Evolutionary conservation across 2,329 filamentous ascomycete genomes (phyloP).

Genomic region (Metarhizium humberi): DNA sequence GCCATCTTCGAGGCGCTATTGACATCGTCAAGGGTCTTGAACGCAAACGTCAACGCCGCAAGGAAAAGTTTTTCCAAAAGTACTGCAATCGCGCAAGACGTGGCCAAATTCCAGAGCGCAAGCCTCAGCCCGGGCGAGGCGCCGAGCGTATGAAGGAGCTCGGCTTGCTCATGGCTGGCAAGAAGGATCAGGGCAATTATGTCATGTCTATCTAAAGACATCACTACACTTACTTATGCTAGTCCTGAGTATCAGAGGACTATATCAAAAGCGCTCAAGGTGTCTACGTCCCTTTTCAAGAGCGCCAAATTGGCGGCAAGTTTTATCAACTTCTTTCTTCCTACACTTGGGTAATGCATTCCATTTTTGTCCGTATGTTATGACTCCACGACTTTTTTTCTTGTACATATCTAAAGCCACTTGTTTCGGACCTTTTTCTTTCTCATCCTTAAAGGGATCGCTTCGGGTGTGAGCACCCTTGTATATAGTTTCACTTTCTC

Average conservation of each 20-base stretch:
- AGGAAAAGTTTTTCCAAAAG: conserved; percentile 86
- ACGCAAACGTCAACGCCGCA: conserved; percentile 83
- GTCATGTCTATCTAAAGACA: conserved; percentile 58
- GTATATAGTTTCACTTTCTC: neutral
- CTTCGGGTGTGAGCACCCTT: neutral
- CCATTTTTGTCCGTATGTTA: conserved; percentile 1
- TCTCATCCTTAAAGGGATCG: neutral
- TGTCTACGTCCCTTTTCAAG: neutral
- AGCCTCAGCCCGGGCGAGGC: conserved; percentile 72
- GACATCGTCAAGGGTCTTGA: conserved; percentile 97
- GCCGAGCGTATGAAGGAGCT: conserved; percentile 79
- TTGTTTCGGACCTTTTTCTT: neutral
- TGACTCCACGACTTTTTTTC: conserved; percentile 4
- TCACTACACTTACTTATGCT: conserved; percentile 3
- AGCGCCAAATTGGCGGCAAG: neutral
- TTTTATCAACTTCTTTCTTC: neutral
- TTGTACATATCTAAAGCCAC: conserved; percentile 7
- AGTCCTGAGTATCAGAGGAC: neutral
- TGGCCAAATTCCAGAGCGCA: conserved; percentile 50
- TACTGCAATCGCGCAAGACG: conserved; percentile 77
- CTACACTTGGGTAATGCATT: neutral
- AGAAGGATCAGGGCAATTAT: conserved; percentile 63
- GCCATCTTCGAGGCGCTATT: conserved; percentile 82
- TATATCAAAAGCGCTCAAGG: neutral
- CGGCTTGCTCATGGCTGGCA: conserved; percentile 80